Percentiles rank a stretch among this genome's conserved stretches.
These are phyloP conservation scores for Bacidia gigantensis DNA, from an alignment of 495 filamentous ascomycete genomes.

Conservation along the genomic window DNA sequence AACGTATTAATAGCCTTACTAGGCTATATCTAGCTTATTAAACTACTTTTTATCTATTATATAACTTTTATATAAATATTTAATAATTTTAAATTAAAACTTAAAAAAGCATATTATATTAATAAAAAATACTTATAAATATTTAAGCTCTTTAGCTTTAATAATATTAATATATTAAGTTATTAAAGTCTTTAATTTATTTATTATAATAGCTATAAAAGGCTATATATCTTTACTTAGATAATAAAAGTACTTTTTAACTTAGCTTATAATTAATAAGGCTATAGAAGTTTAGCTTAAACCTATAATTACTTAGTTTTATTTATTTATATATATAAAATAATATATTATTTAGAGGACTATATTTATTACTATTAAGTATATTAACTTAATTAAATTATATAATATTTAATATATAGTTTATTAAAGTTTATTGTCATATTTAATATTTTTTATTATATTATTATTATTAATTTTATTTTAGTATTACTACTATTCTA, in stretches of 20 bases:
- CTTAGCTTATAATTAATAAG: not conserved
- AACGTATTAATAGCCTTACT: not conserved
- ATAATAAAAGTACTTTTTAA: not conserved
- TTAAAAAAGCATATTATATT: no score
- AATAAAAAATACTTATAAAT: no score
- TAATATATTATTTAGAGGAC: not conserved
- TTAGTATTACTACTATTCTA: not conserved
- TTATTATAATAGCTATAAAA: not conserved
- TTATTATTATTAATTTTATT: not conserved
- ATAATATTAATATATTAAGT: no score
- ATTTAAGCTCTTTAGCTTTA: no score
- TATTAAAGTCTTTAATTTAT: not conserved
- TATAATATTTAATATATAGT: slow-evolving; percentile 5
- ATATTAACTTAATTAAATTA: not conserved
- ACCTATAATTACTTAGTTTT: not conserved
- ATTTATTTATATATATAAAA: not conserved
- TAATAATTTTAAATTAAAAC: no score
- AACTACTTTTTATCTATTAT: no score
- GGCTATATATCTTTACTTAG: not conserved
- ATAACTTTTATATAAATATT: no score
- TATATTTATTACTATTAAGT: not conserved
- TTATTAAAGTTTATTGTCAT: not conserved
- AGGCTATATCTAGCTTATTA: no score
- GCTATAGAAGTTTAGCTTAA: no score
- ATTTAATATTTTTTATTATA: not conserved